These are phyloP conservation scores for Backusella tuberculispora DNA, from an alignment of 192 early-diverging fungal genomes.

Conservation along the genomic window DNA sequence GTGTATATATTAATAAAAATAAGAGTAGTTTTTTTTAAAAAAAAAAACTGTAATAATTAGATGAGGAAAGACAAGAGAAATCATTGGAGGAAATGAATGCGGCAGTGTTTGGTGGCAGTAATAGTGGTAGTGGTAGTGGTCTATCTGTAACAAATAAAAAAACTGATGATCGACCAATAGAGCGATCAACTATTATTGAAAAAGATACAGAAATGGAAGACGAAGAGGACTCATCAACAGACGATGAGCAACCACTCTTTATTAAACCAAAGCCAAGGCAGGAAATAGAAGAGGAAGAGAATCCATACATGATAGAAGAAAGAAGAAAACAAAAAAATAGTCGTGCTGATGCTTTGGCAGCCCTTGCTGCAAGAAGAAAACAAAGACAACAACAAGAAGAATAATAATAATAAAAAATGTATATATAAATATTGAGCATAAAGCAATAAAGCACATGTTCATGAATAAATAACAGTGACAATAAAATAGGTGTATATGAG, in stretches of 20 bases:
- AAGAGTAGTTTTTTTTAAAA: background rate
- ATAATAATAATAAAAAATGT: background rate
- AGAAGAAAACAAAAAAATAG: conserved; percentile 11
- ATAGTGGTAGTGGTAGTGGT: background rate
- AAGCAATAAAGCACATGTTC: too few species aligned
- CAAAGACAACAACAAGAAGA: background rate
- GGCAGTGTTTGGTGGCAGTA: background rate
- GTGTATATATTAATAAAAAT: too few species aligned
- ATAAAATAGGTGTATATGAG: too few species aligned
- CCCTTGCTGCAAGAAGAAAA: background rate
- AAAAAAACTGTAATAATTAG: background rate
- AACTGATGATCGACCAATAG: background rate
- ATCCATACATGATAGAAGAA: background rate
- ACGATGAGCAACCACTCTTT: conserved; percentile 12
- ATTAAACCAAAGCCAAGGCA: background rate
- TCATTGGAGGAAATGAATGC: background rate
- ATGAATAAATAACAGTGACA: too few species aligned
- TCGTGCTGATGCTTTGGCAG: conserved; percentile 4
- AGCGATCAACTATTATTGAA: background rate
- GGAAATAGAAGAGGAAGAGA: background rate
- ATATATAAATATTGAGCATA: background rate
- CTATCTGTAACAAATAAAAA: background rate
- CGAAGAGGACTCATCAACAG: background rate
- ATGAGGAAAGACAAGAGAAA: background rate
- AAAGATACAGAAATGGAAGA: background rate